Percentiles rank a stretch among this genome's conserved stretches.
phyloP scores from a whole-genome alignment of 306 rosid genomes.

The Nissolia schottii region DNA sequence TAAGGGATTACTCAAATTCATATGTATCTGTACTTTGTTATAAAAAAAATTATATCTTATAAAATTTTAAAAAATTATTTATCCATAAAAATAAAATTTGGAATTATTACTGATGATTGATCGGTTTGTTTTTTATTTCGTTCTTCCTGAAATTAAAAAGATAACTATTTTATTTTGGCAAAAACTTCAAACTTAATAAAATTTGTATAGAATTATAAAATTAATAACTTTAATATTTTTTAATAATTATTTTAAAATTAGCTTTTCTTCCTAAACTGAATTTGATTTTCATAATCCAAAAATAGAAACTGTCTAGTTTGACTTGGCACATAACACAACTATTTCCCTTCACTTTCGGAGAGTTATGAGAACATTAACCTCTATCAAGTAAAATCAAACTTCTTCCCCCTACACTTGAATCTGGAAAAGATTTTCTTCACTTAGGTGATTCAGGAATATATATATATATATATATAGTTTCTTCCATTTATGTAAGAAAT shows the following conservation, averaged over 20 bases:
- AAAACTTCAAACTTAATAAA: too few species aligned
- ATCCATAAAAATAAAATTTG: background rate
- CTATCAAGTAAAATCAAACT: slow-evolving; percentile 7
- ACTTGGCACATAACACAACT: slow-evolving; percentile 29
- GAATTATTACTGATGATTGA: background rate
- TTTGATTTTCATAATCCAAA: background rate
- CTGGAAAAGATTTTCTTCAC: background rate
- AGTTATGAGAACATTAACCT: slow-evolving; percentile 5
- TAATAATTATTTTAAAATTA: too few species aligned
- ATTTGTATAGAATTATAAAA: too few species aligned
- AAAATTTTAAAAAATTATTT: background rate
- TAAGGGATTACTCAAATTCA: too few species aligned
- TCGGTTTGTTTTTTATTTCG: background rate
- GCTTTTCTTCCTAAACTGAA: background rate
- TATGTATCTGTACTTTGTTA: too few species aligned
- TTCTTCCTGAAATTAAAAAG: background rate
- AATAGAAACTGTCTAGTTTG: slow-evolving; percentile 27
- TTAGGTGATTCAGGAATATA: background rate
- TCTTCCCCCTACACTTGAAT: slow-evolving; percentile 1
- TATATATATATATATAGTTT: too few species aligned
- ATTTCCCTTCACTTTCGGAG: slow-evolving; percentile 15
- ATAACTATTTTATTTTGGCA: too few species aligned
- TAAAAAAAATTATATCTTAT: too few species aligned
- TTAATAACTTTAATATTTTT: background rate
- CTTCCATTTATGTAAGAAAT: slow-evolving; percentile 18